These are phyloP conservation scores for Corylus americana DNA, from an alignment of 306 rosid genomes.

Conservation along the genomic window DNA sequence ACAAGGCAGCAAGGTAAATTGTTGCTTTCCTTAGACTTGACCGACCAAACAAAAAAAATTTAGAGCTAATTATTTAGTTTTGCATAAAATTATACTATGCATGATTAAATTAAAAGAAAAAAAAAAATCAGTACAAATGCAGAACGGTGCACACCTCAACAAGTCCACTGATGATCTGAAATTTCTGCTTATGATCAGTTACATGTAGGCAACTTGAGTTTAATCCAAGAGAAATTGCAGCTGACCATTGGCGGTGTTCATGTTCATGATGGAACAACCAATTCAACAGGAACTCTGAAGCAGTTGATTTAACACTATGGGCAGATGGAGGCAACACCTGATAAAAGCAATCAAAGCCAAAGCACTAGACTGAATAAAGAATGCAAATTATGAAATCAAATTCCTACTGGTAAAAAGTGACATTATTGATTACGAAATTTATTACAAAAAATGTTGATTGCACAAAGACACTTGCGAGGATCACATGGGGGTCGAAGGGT, in stretches of 20 bases:
- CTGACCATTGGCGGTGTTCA: slow-evolving; percentile 87
- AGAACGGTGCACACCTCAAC: slow-evolving; percentile 58
- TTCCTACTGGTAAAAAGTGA: neutral
- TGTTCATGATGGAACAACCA: slow-evolving; percentile 94
- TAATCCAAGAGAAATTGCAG: slow-evolving; percentile 93
- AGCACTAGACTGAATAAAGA: slow-evolving; percentile 3
- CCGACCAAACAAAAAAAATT: neutral
- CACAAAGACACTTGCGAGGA: neutral
- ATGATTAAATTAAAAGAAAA: neutral
- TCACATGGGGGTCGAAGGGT: neutral
- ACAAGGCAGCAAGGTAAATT: neutral
- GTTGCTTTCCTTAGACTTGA: neutral
- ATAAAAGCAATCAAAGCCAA: slow-evolving; percentile 25
- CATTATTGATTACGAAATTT: neutral
- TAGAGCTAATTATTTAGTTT: neutral
- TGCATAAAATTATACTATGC: too few species aligned
- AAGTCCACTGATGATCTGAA: slow-evolving; percentile 73
- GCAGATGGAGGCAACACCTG: slow-evolving; percentile 89
- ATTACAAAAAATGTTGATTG: neutral
- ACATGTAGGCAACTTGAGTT: slow-evolving; percentile 87
- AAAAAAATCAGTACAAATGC: neutral
- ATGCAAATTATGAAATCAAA: neutral
- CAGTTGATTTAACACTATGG: slow-evolving; percentile 84
- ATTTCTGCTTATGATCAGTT: slow-evolving; percentile 88
- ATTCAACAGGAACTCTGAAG: slow-evolving; percentile 82